Evolutionary conservation across 2,329 filamentous ascomycete genomes (phyloP), one percentile per base, ranked within the genome.

Genomic region (Massarina eburnea): DNA sequence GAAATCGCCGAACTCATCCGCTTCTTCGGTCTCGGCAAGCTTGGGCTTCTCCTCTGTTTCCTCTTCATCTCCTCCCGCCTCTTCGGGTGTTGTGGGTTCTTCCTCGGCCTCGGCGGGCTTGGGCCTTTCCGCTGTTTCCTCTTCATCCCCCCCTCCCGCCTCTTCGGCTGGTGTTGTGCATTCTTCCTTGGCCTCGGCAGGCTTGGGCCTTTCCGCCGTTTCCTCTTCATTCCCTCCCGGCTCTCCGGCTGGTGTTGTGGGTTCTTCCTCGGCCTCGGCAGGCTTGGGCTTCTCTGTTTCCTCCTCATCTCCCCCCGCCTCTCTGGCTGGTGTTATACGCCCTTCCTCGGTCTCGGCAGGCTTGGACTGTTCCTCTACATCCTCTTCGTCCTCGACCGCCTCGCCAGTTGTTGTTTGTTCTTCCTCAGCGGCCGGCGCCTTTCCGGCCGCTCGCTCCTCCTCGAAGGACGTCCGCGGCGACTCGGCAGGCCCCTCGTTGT

Each of bases 381-480:
- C 24, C 10, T 26, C 24, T 10, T 26, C 24, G 24, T 7, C 7
- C 7, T 26, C 7, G 24, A 14, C 12, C n/a, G 27, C n/a, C n/a
- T n/a, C n/a, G n/a, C n/a, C n/a, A 30, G 27, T 14, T 7, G 24
- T 12, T 26, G 24, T 12, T 12, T 34, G 3, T 12, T 36, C 34
- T 19, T 14, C 17, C 12, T 41, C 29, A 14, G 9, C 17, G n/a
- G 21, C 32, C 18, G 24, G 12, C 7, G 14, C 7, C 20, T 41
- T 39, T 20, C 20, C 48, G 27, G 21, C 41, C 9, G 26, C 20
- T 9, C 52, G 51, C 33, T 66, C 64, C 22, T 71, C 68, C 37
- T 71, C 69, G 20, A 70, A 55, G 1, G 69, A 71, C 8, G 68
- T 71, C 14, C 69, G 46, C 3, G 68, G 58, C 18, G 69, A 72